Evolutionary conservation across 768 basidiomycete genomes (phyloP).

Genomic region (Collybiopsis luxurians): DNA sequence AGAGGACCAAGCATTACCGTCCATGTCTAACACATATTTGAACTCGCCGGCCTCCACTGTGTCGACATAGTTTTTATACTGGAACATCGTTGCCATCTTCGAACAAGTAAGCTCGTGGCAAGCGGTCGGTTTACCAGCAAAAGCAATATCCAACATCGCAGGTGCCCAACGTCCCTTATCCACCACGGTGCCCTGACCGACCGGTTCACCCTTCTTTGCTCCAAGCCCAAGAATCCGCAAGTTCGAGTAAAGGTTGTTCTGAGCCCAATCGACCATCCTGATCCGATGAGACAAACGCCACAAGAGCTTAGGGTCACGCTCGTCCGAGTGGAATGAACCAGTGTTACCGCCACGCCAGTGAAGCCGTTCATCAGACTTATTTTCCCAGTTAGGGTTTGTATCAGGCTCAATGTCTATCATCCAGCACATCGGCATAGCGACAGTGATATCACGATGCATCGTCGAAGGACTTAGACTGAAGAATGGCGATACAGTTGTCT

Average conservation of each 20-base stretch:
- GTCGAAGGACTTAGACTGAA: slow-evolving; percentile 51
- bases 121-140: slow-evolving; percentile 36
- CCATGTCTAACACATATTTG: slow-evolving; percentile 62
- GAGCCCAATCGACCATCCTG: slow-evolving; percentile 37
- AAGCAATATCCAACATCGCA: slow-evolving; percentile 60
- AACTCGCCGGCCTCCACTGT: slow-evolving; percentile 50
- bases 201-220: slow-evolving; percentile 26
- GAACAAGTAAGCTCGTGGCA: slow-evolving; percentile 47
- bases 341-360: slow-evolving; percentile 78
- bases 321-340: slow-evolving; percentile 55
- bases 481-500: slow-evolving; percentile 41
- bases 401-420: slow-evolving; percentile 34
- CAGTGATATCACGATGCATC: slow-evolving; percentile 55
- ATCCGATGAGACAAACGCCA: too few species aligned
- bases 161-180: slow-evolving; percentile 44
- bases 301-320: too few species aligned
- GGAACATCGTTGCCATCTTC: slow-evolving; percentile 43
- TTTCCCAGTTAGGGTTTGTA: slow-evolving; percentile 63
- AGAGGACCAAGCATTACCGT: slow-evolving; percentile 70
- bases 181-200: slow-evolving; percentile 20
- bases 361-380: slow-evolving; percentile 58
- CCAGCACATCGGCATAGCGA: slow-evolving; percentile 48
- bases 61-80: slow-evolving; percentile 44
- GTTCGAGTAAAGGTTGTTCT: slow-evolving; percentile 22
- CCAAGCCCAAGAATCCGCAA: slow-evolving; percentile 1